Conservation (phyloP, 2,329 filamentous ascomycete species). For the Gaeumannomyces sp. region DNA sequence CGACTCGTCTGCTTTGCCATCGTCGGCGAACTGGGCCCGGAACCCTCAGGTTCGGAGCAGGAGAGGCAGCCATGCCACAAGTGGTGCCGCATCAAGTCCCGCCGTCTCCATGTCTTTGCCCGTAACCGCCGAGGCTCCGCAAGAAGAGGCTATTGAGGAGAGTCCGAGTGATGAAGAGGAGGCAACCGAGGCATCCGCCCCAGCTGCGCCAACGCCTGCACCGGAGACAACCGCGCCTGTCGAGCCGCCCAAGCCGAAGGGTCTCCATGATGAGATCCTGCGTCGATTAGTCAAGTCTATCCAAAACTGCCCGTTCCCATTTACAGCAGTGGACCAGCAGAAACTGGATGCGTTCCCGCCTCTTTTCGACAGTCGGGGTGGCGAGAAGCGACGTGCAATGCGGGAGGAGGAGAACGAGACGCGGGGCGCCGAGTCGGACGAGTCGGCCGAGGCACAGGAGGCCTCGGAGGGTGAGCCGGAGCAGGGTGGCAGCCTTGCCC, state of each 20-base stretch:
- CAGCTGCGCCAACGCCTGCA: constrained; percentile 4
- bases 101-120: constrained; percentile 58
- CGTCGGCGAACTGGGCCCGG: constrained; percentile 88
- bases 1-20: constrained; percentile 88
- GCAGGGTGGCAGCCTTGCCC: constrained; percentile 74
- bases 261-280: constrained; percentile 22
- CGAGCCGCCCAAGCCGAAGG: constrained; percentile 9
- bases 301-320: constrained; percentile 29
- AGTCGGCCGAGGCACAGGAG: constrained; percentile 37
- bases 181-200: constrained; percentile 17
- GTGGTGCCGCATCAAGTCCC: constrained; percentile 75
- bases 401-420: constrained; percentile 60
- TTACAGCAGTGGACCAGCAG: constrained; percentile 16
- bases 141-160: constrained; percentile 34
- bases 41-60: constrained; percentile 60
- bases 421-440: constrained; percentile 41
- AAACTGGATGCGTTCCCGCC: constrained; percentile 51
- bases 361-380: constrained; percentile 76
- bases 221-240: not conserved
- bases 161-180: constrained; percentile 20
- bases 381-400: constrained; percentile 72
- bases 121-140: constrained; percentile 42
- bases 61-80: constrained; percentile 73
- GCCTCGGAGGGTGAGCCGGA: constrained; percentile 69
- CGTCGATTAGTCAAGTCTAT: constrained; percentile 32